These are phyloP conservation scores for Phoenix dactylifera DNA, from an alignment of 176 grass and related monocot species.

Conservation along the genomic window DNA sequence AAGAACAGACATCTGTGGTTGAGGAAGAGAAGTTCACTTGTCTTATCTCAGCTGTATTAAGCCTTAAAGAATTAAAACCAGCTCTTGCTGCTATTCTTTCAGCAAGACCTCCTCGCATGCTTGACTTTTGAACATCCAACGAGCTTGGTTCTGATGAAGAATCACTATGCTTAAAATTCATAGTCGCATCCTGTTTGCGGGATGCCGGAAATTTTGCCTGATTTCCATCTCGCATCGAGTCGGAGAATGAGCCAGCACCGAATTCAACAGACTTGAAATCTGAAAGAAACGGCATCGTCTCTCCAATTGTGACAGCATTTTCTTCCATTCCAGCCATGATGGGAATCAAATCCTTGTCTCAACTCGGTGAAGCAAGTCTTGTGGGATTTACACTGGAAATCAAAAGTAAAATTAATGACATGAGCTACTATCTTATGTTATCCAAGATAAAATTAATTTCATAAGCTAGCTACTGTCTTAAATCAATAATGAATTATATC, in stretches of 20 bases:
- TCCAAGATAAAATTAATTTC: too few species aligned
- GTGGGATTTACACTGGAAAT: too few species aligned
- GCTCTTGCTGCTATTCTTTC: conserved; percentile 72
- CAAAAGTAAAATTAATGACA: too few species aligned
- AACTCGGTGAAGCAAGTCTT: background rate
- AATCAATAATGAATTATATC: too few species aligned
- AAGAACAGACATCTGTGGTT: conserved; percentile 42
- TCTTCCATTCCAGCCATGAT: conserved; percentile 27
- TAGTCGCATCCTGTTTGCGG: conserved; percentile 13
- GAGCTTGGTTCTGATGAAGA: conserved; percentile 27
- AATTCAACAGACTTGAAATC: conserved; percentile 77
- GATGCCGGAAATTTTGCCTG: conserved; percentile 14
- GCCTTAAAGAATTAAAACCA: conserved; percentile 63
- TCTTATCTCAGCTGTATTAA: conserved; percentile 47
- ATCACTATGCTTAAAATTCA: conserved; percentile 26
- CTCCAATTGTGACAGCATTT: conserved; percentile 40
- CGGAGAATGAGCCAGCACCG: conserved; percentile 26
- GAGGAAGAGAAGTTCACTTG: conserved; percentile 29
- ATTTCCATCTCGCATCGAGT: conserved; percentile 30
- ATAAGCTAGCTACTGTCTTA: too few species aligned
- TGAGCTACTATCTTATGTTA: too few species aligned
- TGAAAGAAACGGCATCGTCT: conserved; percentile 48
- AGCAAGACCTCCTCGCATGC: conserved; percentile 41
- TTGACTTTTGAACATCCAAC: conserved; percentile 37
- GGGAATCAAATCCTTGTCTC: background rate